Evolutionary conservation across 176 grass and related monocot genomes (phyloP), one percentile per base, ranked within the genome.

Genomic region (Oryza coarctata): DNA sequence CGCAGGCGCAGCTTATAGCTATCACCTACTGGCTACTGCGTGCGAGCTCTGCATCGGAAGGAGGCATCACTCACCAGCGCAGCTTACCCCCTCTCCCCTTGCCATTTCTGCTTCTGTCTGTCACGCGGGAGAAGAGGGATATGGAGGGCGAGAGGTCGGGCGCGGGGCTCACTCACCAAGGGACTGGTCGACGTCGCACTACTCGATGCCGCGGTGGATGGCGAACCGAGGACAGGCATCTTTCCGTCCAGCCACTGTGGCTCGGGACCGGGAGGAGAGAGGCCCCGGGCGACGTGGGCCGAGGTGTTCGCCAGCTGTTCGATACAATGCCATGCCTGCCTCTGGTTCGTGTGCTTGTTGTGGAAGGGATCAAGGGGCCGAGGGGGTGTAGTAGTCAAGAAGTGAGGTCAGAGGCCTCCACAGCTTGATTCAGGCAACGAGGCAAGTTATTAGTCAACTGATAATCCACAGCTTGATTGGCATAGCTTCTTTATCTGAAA

Each of bases 141-240:
- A 40, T 49, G 32, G 28, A 65, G 23, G 66, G 52, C 33, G 62
- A 29, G 22, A 72, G 55, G 9, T 43, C n/a, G 22, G 28, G 58
- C 57, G 8, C 86, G 86, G 91, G 88, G 91, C 74, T 73, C 63
- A 29, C 65, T 89, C 47, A 26, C 85, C 29, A 85, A 90, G 76
- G 89, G 85, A 10, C 70, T 90, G 79, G 67, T 80, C 20, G 58
- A 88, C 32, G 83, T 87, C 13, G 77, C 63, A n/a, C n/a, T n/a
- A 33, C 38, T 85, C 34, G 85, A 90, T 18, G 88, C 18, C 20
- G 74, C 32, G 67, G 79, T 70, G 55, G 30, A 10, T 39, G 4
- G 6, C 52, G 71, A 82, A 14, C 4, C 15, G 27, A 64, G 75
- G 83, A 43, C 32, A 33, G 1, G 23, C 9, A 28, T 60, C 12